Conservation (phyloP, 495 filamentous ascomycete species). For the Trichoderma parareesei region DNA sequence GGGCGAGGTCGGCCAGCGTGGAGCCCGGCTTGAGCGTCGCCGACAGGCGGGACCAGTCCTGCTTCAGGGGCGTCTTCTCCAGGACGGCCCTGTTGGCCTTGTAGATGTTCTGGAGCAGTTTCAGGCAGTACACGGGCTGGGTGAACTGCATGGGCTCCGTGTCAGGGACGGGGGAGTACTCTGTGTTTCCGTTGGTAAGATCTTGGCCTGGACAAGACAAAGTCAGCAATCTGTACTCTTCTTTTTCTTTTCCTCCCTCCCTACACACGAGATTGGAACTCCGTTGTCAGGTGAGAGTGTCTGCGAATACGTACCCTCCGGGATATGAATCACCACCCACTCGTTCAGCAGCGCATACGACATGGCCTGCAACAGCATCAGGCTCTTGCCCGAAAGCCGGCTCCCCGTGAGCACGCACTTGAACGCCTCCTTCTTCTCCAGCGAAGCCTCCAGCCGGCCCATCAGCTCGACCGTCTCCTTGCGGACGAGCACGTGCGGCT, state of each 20-base stretch:
- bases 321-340: slow-evolving; percentile 84
- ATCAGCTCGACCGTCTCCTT: slow-evolving; percentile 65
- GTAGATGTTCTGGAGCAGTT: slow-evolving; percentile 59
- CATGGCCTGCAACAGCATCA: slow-evolving; percentile 77
- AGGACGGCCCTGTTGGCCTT: slow-evolving; percentile 67
- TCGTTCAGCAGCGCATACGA: slow-evolving; percentile 71
- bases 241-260: slow-evolving; percentile 13
- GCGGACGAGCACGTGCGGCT: slow-evolving; percentile 67
- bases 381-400: slow-evolving; percentile 72
- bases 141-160: slow-evolving; percentile 53
- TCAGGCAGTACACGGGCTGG: slow-evolving; percentile 67
- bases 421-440: slow-evolving; percentile 48
- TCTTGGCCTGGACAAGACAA: slow-evolving; percentile 58
- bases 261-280: background rate
- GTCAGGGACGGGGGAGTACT: slow-evolving; percentile 61
- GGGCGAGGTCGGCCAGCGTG: slow-evolving; percentile 59
- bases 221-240: background rate
- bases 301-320: slow-evolving; percentile 59
- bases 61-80: slow-evolving; percentile 45
- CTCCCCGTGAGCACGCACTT: slow-evolving; percentile 65
- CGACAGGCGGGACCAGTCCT: slow-evolving; percentile 36
- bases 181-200: slow-evolving; percentile 65
- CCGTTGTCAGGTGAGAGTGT: background rate
- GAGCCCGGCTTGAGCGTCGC: slow-evolving; percentile 48
- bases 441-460: slow-evolving; percentile 45